Base-by-base conservation (phyloP, 1,284 basidiomycete species). In the Papiliotrema terrestris region DNA sequence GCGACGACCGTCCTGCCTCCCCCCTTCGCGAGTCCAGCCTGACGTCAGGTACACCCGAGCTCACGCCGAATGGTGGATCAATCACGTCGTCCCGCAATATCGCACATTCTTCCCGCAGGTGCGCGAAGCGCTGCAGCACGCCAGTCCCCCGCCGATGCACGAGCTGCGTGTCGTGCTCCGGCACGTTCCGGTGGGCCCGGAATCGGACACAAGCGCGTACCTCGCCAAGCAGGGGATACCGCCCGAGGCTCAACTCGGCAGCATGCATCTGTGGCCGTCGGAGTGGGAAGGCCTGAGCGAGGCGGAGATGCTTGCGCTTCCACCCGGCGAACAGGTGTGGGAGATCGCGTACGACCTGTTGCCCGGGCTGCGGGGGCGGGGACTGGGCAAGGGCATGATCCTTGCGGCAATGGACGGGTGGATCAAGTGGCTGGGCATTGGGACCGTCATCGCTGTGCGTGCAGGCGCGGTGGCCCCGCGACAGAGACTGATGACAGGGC, bases 321-420 rank as follows among this genome's bases (percentile, higher is more conserved):
- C 42, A n/a, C 36, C 41, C 46, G 19, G n/a, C 35, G 32, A 45
- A 54, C 3, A 47, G 42, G 25, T 23, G 17, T 57, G 54, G 54
- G 57, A 57, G 45, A 42, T 59, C 9, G 55, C 52, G 5, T 62
- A 59, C 32, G 57, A 62, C 43, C 6, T 62, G 13, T 22, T 47
- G 45, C 55, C 55, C 1, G 42, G 32, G 13, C 41, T 52, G 17
- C 51, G 51, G 48, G 53, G 60, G 3, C 51, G 42, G 46, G 60
- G 60, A 17, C 15, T 59, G 8, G 60, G 45, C 5, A 53, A 20
- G 41, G 42, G n/a, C 1, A 62, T 62, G 57, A 26, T 58, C 2
- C 17, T 13, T 1, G 46, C 51, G 25, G 38, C 41, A 17, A 8
- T 56, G 19, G 48, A 46, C 14, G 49, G 15, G 6, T 54, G 51